phyloP scores from a whole-genome alignment of 495 filamentous ascomycete species.

The Lindgomyces ingoldianus region DNA sequence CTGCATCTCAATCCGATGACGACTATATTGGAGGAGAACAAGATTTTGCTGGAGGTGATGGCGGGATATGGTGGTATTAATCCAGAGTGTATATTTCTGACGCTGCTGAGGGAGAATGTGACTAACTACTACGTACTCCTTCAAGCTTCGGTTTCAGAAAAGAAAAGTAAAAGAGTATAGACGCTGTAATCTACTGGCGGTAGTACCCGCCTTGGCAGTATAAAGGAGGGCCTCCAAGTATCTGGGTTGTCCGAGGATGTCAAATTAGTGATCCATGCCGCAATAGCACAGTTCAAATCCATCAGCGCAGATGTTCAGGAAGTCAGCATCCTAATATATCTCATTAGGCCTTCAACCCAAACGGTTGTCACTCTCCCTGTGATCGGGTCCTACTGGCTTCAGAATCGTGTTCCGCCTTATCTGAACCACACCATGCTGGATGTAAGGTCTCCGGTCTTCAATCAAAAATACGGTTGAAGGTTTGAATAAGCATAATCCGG shows the following conservation, averaged over 20 bases:
- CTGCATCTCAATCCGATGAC: constrained; percentile 21
- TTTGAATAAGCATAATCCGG: constrained; percentile 28
- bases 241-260: constrained; percentile 24
- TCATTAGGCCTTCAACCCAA: constrained; percentile 18
- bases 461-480: constrained; percentile 17
- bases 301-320: constrained; percentile 23
- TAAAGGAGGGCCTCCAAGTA: constrained; percentile 19
- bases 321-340: constrained; percentile 27
- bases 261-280: constrained; percentile 6
- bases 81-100: constrained; percentile 20
- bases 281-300: constrained; percentile 15
- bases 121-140: constrained; percentile 10
- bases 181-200: constrained; percentile 4
- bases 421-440: constrained; percentile 22
- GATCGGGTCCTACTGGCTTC: constrained; percentile 8
- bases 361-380: constrained; percentile 13
- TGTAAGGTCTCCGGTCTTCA: constrained; percentile 6
- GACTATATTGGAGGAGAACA: constrained; percentile 20
- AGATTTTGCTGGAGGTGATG: constrained; percentile 9
- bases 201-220: constrained; percentile 13
- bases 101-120: constrained; percentile 19
- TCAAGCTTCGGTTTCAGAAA: neutral
- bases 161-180: constrained; percentile 17
- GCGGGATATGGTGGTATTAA: constrained; percentile 30
- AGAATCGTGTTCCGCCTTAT: constrained; percentile 12